phyloP scores from a whole-genome alignment of 2,329 filamentous ascomycete genomes.

The Exserohilum turcica region DNA sequence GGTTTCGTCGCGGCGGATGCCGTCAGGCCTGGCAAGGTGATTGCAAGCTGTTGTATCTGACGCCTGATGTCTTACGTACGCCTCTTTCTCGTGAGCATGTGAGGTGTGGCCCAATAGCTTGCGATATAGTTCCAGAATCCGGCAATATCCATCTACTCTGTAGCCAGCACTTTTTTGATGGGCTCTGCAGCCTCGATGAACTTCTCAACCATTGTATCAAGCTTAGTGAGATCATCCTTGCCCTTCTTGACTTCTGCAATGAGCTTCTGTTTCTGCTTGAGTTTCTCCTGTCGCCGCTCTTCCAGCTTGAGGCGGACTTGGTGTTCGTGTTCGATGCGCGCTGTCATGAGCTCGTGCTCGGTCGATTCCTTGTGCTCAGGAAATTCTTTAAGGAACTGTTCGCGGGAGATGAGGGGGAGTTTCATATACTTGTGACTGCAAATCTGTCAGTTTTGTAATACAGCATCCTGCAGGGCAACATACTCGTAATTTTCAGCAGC shows the following conservation, averaged over 20 bases:
- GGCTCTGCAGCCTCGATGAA: conserved; percentile 92
- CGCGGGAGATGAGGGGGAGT: conserved; percentile 80
- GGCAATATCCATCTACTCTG: conserved; percentile 54
- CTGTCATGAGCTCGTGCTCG: conserved; percentile 84
- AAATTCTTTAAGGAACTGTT: conserved; percentile 77
- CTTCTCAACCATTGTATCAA: conserved; percentile 91
- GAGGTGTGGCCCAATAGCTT: not conserved
- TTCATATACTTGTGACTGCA: conserved; percentile 82
- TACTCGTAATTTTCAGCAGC: conserved; percentile 93
- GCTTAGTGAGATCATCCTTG: conserved; percentile 87
- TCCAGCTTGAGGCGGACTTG: conserved; percentile 83
- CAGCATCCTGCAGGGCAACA: conserved; percentile 45
- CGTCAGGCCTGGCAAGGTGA: not conserved
- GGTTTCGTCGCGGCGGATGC: not conserved
- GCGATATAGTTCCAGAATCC: not conserved
- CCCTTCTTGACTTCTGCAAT: conserved; percentile 85
- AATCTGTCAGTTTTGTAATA: conserved; percentile 18
- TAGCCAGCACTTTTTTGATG: conserved; percentile 84
- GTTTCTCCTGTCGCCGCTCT: conserved; percentile 70
- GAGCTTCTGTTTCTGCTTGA: conserved; percentile 69
- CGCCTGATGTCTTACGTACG: not conserved
- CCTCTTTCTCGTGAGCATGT: not conserved
- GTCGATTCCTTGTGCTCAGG: conserved; percentile 74
- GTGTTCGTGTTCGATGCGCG: conserved; percentile 89
- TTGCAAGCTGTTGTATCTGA: not conserved